Evolutionary conservation across 306 rosid species (phyloP).

Genomic region (Astragalus glycyphyllos): DNA sequence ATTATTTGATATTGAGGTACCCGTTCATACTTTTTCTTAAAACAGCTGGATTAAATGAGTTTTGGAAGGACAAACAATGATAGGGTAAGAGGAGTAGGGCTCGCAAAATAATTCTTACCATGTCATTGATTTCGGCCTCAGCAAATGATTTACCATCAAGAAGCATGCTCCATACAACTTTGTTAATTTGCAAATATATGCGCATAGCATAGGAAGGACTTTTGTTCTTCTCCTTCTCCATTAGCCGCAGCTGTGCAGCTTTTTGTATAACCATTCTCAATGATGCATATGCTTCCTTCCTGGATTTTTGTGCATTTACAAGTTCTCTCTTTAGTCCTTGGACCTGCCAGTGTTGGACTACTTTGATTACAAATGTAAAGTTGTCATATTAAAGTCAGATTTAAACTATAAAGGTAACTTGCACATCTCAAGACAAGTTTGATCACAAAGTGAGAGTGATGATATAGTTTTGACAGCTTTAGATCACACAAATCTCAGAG

Average conservation of each 20-base stretch:
- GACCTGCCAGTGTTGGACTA: constrained; percentile 62
- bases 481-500: constrained; percentile 6
- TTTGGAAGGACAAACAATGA: constrained; percentile 27
- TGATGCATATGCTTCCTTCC: constrained; percentile 81
- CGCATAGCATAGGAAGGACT: constrained; percentile 94
- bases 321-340: constrained; percentile 87
- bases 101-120: constrained; percentile 67
- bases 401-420: constrained; percentile 16
- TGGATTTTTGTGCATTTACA: constrained; percentile 63
- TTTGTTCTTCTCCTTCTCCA: constrained; percentile 96
- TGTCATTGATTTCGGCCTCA: constrained; percentile 91
- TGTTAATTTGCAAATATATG: constrained; percentile 76
- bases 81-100: constrained; percentile 19
- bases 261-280: constrained; percentile 74
- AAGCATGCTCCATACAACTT: constrained; percentile 99
- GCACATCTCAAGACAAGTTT: constrained; percentile 25
- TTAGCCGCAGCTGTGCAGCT: constrained; percentile 72
- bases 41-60: not conserved
- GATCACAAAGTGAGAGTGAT: not conserved
- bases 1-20: constrained; percentile 17
- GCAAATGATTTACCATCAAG: constrained; percentile 94
- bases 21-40: not conserved
- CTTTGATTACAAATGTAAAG: constrained; percentile 37
- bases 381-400: constrained; percentile 37
- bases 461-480: constrained; percentile 2